Conservation (phyloP, 768 basidiomycete species). For the Coprinopsis sp. region DNA sequence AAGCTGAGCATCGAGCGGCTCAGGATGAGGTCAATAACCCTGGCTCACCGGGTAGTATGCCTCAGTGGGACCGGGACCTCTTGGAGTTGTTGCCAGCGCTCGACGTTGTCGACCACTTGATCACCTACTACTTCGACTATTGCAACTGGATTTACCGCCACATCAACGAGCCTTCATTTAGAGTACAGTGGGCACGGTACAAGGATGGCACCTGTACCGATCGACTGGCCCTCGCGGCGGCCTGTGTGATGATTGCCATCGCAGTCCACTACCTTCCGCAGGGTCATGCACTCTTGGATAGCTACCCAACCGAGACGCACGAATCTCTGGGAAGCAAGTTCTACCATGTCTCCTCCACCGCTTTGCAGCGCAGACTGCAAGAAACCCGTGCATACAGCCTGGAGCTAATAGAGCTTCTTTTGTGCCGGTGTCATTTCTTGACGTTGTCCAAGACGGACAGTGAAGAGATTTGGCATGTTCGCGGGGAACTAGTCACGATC, state of each 20-base stretch:
- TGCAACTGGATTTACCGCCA: conserved; percentile 87
- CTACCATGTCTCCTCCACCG: conserved; percentile 63
- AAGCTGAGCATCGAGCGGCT: conserved; percentile 46
- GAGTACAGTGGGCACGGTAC: conserved; percentile 66
- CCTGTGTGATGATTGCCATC: conserved; percentile 71
- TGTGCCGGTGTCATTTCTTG: conserved; percentile 68
- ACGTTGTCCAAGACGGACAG: conserved; percentile 69
- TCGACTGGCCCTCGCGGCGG: conserved; percentile 65
- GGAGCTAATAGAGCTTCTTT: conserved; percentile 71
- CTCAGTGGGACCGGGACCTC: conserved; percentile 73
- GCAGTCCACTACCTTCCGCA: conserved; percentile 68
- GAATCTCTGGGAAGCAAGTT: conserved; percentile 63
- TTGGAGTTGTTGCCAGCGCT: conserved; percentile 60
- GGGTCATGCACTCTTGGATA: conserved; percentile 56
- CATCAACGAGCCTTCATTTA: conserved; percentile 61
- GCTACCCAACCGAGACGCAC: conserved; percentile 40
- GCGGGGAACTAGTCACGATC: conserved; percentile 69
- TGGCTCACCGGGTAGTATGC: too few relatives aligned
- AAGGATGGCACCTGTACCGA: conserved; percentile 63
- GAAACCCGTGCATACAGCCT: conserved; percentile 60
- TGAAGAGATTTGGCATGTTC: conserved; percentile 76
- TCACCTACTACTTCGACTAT: conserved; percentile 77
- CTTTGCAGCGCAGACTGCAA: conserved; percentile 56
- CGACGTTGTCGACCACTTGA: conserved; percentile 66
- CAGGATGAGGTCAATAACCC: too few relatives aligned